Evolutionary conservation across 805 yeast species (phyloP).

Genomic region (Spathaspora gorwiae): DNA sequence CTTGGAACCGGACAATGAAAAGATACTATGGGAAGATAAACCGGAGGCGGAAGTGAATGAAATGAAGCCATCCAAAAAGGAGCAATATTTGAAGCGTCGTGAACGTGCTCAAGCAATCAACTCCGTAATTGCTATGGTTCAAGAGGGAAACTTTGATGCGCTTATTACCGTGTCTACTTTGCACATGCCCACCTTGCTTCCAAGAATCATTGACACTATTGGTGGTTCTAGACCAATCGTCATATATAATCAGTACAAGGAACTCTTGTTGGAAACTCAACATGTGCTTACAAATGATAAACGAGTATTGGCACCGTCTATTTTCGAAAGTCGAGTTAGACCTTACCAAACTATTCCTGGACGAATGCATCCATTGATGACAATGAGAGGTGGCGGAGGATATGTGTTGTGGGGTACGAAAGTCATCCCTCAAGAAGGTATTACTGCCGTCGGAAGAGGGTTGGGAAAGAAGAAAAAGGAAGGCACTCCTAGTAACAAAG

Average conservation of each 20-base stretch:
- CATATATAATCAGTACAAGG: constrained; percentile 77
- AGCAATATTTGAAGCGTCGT: constrained; percentile 63
- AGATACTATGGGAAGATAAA: constrained; percentile 42
- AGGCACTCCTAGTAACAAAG: constrained; percentile 1
- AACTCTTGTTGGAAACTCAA: constrained; percentile 68
- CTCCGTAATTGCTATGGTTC: constrained; percentile 47
- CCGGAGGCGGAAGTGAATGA: constrained; percentile 50
- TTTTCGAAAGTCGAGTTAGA: constrained; percentile 77
- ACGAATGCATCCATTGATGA: constrained; percentile 91
- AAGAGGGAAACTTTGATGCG: constrained; percentile 63
- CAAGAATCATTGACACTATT: constrained; percentile 55
- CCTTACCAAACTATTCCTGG: constrained; percentile 92
- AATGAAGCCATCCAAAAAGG: constrained; percentile 55
- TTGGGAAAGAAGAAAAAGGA: constrained; percentile 34
- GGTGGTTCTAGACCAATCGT: constrained; percentile 88
- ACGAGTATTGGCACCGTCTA: constrained; percentile 75
- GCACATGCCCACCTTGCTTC: constrained; percentile 60
- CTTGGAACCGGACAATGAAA: constrained; percentile 67
- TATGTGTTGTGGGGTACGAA: constrained; percentile 72
- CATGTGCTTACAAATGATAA: constrained; percentile 63
- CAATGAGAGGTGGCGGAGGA: constrained; percentile 90
- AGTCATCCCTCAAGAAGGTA: constrained; percentile 65
- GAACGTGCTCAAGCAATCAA: constrained; percentile 52
- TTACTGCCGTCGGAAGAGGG: constrained; percentile 68
- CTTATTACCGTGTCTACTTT: constrained; percentile 70